Evolutionary conservation across 768 basidiomycete genomes (phyloP), one percentile per base, ranked within the genome.

Genomic region (Daedaleopsis sinensis): DNA sequence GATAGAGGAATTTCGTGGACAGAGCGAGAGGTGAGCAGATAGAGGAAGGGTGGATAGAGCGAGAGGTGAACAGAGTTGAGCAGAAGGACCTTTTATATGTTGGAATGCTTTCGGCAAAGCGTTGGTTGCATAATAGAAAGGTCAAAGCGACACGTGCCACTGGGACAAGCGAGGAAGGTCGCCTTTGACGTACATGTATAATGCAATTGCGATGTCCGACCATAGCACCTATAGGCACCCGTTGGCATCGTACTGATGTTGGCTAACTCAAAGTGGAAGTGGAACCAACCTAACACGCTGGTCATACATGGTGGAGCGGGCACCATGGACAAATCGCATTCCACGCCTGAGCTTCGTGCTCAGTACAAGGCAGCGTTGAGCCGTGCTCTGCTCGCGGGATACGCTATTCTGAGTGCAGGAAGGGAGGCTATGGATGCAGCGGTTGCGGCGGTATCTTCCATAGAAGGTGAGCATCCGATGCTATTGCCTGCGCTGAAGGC

Each of bases 401-500:
- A 92, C 65, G 68, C 81, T 21, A 78, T 92, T 19, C 82, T 94
- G 46, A 76, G 72, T 42, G 73, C 79, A 4, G 90, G 89, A 18
- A 91, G 91, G 0, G 90, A 91, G 69, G 91, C 92, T 5, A 86
- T 94, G 81, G 91, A 94, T 70, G 91, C 93, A 18, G 85, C 81
- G 5, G 86, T 89, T 3, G 87, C 90, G 11, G 90, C 92, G 0
- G 92, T 92, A 9, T 77, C 83, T 0, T 72, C 78, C 16, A 76
- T 94, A 82, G 92, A 94, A 82, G 88, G 90, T 87, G 44, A 35
- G 74, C n/a, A n/a, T 64, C n/a, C 39, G 10, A 8, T 36, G 21
- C 23, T 42, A 23, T 39, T n/a, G 38, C 6, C 11, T 32, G 11
- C 21, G 27, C 42, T 19, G 51, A 15, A 23, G 19, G 10, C n/a